Evolutionary conservation across 2,329 filamentous ascomycete species (phyloP), one percentile per base, ranked within the genome.

Genomic region (Sordariomycetes sp.): DNA sequence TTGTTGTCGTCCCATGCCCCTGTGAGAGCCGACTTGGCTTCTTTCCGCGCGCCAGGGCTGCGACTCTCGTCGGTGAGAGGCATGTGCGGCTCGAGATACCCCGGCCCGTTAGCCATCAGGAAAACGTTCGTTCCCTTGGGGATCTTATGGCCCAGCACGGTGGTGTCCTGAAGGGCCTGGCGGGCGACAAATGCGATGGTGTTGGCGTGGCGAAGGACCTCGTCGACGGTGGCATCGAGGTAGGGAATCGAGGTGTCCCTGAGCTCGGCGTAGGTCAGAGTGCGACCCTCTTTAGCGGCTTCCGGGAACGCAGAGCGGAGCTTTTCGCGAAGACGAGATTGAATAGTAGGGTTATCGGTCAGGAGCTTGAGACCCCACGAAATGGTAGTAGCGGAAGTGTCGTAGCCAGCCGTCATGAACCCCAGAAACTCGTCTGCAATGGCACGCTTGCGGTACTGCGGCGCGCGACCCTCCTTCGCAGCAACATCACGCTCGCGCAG

Each of bases 221-320:
- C 58, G 34, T 61, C 56, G 2, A 61, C 40, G 3, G 53, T 45
- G 5, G 56, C 58, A 23, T 63, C 58, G 1, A 63, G 49, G 38
- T 58, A 61, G 1, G 53, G 51, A 2, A 56, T 40, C 0, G 46
- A 39, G 4, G 44, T 33, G n/a, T 33, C 34, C 1, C 37, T 37
- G 8, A 61, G 47, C 39, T 61, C 58, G 2, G 42, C 21, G 2
- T 45, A 40, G 0, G 44, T 46, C 2, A 53, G 56, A 4, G 38
- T 15, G 2, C 55, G 46, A 0, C 32, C 25, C 4, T 45, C 43
- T 0, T 25, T 16, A 1, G 21, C 16, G 1, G 54, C 54, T 1
- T 39, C 24, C 11, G 43, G 24, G 3, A 45, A 40, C 0, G 49
- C 49, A 0, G 38, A 34, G 1, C 33, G 37, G 1, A 50, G 35